Percentiles rank a stretch among this genome's conserved stretches.
Evolutionary conservation across 768 basidiomycete genomes (phyloP).

Genomic region (Pisolithus albus): DNA sequence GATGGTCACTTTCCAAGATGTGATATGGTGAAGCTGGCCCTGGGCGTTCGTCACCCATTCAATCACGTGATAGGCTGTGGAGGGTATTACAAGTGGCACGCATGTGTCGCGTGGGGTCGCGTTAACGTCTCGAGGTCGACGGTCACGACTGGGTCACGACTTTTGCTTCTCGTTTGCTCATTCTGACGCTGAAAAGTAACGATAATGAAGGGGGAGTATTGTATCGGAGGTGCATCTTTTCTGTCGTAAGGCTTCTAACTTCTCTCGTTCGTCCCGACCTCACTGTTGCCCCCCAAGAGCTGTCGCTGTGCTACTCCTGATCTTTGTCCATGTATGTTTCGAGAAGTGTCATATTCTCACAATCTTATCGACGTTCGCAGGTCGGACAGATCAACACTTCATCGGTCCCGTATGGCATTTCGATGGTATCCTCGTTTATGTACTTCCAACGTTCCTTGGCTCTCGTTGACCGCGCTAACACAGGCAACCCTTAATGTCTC

Average conservation of each 20-base stretch:
- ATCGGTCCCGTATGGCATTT: conserved; percentile 59
- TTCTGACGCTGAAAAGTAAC: conserved; percentile 14
- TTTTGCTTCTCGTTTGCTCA: conserved; percentile 12
- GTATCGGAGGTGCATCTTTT: conserved; percentile 63
- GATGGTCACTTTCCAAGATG: neutral
- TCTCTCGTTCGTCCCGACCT: conserved; percentile 9
- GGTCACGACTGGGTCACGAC: conserved; percentile 4
- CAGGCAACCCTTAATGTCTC: conserved; percentile 68
- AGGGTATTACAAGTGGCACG: too few species aligned
- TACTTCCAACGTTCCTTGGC: conserved; percentile 2
- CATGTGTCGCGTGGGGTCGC: too few species aligned
- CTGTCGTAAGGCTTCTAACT: conserved; percentile 50
- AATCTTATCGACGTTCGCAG: conserved; percentile 34
- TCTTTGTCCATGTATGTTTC: conserved; percentile 70
- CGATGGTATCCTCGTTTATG: conserved; percentile 48
- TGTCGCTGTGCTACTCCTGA: conserved; percentile 50
- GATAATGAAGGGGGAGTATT: conserved; percentile 67
- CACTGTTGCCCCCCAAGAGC: conserved; percentile 9
- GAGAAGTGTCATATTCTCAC: conserved; percentile 12
- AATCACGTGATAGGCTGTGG: too few species aligned
- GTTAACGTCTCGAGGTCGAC: conserved; percentile 16
- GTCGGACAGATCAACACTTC: conserved; percentile 80
- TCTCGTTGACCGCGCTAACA: conserved; percentile 8
- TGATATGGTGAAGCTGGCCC: too few species aligned
- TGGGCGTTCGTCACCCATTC: too few species aligned